phyloP scores from a whole-genome alignment of 495 filamentous ascomycete species.

The Lentithecium fluviatile region DNA sequence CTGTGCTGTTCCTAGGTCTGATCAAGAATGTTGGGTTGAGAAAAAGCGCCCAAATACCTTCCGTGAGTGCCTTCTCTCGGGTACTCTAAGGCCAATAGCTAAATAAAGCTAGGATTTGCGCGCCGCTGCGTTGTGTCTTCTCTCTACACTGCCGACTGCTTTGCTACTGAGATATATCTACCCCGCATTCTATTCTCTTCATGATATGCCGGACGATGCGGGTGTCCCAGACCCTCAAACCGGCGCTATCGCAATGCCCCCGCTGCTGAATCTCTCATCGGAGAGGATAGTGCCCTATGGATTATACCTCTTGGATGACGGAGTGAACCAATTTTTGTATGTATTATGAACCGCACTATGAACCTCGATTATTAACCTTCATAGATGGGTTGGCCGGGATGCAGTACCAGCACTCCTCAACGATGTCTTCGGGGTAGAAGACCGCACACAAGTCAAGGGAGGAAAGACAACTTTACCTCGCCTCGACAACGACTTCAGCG shows the following conservation, averaged over 20 bases:
- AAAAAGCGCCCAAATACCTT: conserved; percentile 93
- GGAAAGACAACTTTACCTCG: conserved; percentile 85
- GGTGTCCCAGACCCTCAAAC: conserved; percentile 81
- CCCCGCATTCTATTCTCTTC: conserved; percentile 86
- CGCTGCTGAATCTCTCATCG: conserved; percentile 80
- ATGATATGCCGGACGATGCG: conserved; percentile 96
- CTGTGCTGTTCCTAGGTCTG: conserved; percentile 85
- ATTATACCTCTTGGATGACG: conserved; percentile 96
- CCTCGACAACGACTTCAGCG: conserved; percentile 94
- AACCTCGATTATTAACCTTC: too few relatives aligned
- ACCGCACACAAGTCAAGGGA: conserved; percentile 78
- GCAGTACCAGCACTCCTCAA: conserved; percentile 82
- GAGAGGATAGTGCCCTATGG: conserved; percentile 86
- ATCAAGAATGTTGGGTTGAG: conserved; percentile 96
- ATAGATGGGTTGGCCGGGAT: conserved; percentile 80
- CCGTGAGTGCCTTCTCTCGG: conserved; percentile 33
- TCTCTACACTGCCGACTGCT: conserved; percentile 88
- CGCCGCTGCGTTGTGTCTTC: conserved; percentile 85
- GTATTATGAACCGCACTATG: too few relatives aligned
- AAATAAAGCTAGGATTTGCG: conserved; percentile 63
- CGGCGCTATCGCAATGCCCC: conserved; percentile 84
- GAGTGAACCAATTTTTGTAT: conserved; percentile 86
- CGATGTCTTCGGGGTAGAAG: conserved; percentile 85
- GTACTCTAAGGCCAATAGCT: background rate
- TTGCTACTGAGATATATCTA: conserved; percentile 97